Percentiles rank a stretch among this genome's conserved stretches.
Conservation (phyloP, 768 basidiomycete genomes). For the Collybia mongolica region DNA sequence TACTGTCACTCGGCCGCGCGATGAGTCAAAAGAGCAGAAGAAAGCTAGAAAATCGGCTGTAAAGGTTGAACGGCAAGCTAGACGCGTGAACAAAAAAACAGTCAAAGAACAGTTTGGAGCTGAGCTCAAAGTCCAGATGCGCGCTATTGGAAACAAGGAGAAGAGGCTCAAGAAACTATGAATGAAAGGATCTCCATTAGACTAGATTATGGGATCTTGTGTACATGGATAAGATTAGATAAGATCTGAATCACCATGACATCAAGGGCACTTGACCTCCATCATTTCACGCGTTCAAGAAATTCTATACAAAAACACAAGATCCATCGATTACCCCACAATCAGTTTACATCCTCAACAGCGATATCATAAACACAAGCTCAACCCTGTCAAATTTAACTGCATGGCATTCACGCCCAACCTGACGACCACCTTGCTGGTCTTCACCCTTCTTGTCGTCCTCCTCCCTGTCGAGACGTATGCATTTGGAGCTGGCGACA, state of each 20-base stretch:
- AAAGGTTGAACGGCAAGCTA: constrained; percentile 62
- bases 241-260: constrained; percentile 8
- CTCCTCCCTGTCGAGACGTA: constrained; percentile 42
- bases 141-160: constrained; percentile 45
- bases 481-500: constrained; percentile 67
- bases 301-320: constrained; percentile 1
- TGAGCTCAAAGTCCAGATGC: constrained; percentile 63
- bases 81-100: constrained; percentile 67
- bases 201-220: background rate
- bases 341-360: constrained; percentile 6
- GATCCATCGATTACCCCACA: constrained; percentile 4
- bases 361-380: constrained; percentile 2
- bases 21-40: constrained; percentile 77
- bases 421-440: constrained; percentile 27
- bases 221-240: constrained; percentile 16
- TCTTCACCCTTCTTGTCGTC: constrained; percentile 36
- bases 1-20: constrained; percentile 67
- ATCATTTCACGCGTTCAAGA: constrained; percentile 8
- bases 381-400: too few species aligned
- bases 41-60: constrained; percentile 68
- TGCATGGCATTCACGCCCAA: constrained; percentile 27
- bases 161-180: constrained; percentile 45
- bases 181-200: constrained; percentile 3
- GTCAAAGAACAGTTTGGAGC: constrained; percentile 61
- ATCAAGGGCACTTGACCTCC: background rate